Base-by-base conservation (phyloP, 352 stramenopile genomes). In the Phytophthora fragariae region DNA sequence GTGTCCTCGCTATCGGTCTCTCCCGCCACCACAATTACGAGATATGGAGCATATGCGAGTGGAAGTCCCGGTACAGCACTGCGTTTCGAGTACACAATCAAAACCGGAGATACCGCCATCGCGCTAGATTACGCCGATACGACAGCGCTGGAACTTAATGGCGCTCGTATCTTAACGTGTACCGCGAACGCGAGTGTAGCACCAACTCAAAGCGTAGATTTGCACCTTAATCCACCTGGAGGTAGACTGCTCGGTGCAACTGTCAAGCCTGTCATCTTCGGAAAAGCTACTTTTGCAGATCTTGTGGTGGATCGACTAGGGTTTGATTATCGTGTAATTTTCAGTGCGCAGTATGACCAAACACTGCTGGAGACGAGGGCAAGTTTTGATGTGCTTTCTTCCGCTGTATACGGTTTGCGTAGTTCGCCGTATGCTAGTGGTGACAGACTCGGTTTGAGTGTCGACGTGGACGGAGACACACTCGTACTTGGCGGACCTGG, bases 151-250 rank as follows among this genome's bases (percentile, higher is more conserved):
- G 72, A 86, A 14, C 74, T 92, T 7, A 93, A 92, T 47, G 85
- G 83, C 11, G 85, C 85, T 33, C 81, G 76, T 11, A 94, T 96
- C 44, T 70, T 95, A 17, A 94, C 90, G 10, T 92, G 86, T 15
- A 81, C 84, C 5, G 46, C 82, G 7, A 63, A 79, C 6, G 59
- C 66, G 5, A 68, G 56, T 19, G 54, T 73, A 2, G 24, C 70
- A 1, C 79, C 88, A 3, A 82, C 82, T 0, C 90, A 96, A 60
- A 69, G 54, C 5, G 88, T 83, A 2, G 83, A 97, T 61, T 58
- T 86, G n/a, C 88, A 96, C 49, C 57, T 97, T 24, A 97, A 97
- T 59, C 90, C 90, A 6, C 86, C 89, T 0, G 86, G 88, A 1
- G 88, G 90, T 1, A 68, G 66, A n/a, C 62, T 93, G 8, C 41